These are phyloP conservation scores for Kalaharituber pfeilii DNA, from an alignment of 2,329 filamentous ascomycete species.

Conservation along the genomic window DNA sequence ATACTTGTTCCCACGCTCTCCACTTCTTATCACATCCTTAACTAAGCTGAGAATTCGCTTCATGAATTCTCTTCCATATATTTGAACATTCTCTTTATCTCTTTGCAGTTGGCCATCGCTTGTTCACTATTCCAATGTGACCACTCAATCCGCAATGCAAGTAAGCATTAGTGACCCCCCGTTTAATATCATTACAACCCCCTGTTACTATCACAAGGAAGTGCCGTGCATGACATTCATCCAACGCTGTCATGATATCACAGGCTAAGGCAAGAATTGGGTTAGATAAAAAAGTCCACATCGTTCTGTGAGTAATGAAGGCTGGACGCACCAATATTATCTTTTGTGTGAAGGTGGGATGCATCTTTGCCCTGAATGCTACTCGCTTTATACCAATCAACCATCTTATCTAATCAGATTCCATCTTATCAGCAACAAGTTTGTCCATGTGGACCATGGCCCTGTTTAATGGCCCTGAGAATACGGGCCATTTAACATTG, in stretches of 20 bases:
- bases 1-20: no score
- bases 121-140: conserved; percentile 59
- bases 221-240: conserved; percentile 83
- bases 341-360: conserved; percentile 94
- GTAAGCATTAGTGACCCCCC: conserved; percentile 71
- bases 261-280: conserved; percentile 45
- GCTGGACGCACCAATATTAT: conserved; percentile 55
- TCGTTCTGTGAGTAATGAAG: conserved; percentile 1
- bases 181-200: conserved; percentile 76
- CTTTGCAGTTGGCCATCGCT: conserved; percentile 51
- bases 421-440: no score
- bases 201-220: conserved; percentile 85
- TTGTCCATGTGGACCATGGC: no score
- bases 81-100: conserved; percentile 60
- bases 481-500: no score
- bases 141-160: conserved; percentile 59
- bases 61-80: conserved; percentile 58
- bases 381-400: no score
- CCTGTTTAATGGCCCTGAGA: no score
- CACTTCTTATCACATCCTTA: no score
- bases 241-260: conserved; percentile 84
- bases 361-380: conserved; percentile 67
- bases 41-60: no score
- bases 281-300: no score
- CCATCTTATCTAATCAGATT: no score